Evolutionary conservation across 768 basidiomycete genomes (phyloP), one percentile per base, ranked within the genome.

Genomic region (Rhizopogon roseolus): DNA sequence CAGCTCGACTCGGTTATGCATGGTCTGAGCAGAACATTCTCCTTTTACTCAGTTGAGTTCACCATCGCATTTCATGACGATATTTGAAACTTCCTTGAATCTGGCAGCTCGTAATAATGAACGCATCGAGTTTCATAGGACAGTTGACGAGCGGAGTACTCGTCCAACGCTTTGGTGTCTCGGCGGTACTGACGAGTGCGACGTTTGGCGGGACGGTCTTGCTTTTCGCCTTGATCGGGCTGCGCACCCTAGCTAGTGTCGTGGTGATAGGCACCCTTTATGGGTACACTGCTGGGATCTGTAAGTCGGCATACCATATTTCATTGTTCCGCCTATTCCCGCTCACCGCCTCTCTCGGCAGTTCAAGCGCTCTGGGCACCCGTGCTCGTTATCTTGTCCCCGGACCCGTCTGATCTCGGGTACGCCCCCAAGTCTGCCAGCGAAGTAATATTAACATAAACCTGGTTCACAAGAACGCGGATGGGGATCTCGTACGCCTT

Each of bases 41-140:
- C 84, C 0, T 85, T 85, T 56, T 84, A 84, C 58, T 76, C 75
- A 40, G 84, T 83, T 68, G 61, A 39, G 72, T 65, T 19, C 37
- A 37, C 11, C 38, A 27, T 28, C 49, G 34, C 36, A 50, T 17
- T 42, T 6, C 46, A 11, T 41, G n/a, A 45, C 8, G 52, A 43
- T 10, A 17, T 25, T 22, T 22, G 22, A 22, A 22, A 22, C 22
- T 22, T 22, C 22, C 6, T 55, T 17, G 29, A 11, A 34, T 49
- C 22, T 49, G 39, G 29, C 54, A 83, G 76, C 70, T 86, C 27
- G 73, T 80, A 9, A 80, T 86, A 32, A 66, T 85, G 49, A 86
- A 86, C 58, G 76, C 73, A 2, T 71, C 76, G 1, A 80, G 78
- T 51, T 68, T 82, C 22, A 16, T 80, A 39, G 85, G 85, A 11